Base-by-base conservation (phyloP, 352 stramenopile genomes). In the Phytophthora idaei region DNA sequence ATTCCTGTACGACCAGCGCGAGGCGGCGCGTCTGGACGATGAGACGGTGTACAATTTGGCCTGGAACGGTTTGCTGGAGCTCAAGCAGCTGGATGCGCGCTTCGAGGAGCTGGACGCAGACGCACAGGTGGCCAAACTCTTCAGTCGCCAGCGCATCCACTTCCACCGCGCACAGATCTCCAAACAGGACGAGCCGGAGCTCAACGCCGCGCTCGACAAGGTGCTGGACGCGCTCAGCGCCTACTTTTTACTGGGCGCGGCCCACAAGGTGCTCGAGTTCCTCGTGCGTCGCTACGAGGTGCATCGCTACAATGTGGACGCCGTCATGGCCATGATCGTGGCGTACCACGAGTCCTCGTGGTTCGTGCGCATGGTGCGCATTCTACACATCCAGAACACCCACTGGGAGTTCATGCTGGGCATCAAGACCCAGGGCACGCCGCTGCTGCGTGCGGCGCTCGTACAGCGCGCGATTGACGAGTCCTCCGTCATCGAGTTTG, bases 231-330 rank as follows among this genome's bases (percentile, higher is more conserved):
- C 85, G n/a, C 74, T 97, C 31, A 97, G 87, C 54, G 73, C 74
- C 5, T 95, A 93, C 59, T 95, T 95, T 61, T 56, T 97, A 36
- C 71, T 95, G 11, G 68, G 74, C 10, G 83, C 89, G 5, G 69
- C 86, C 4, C 90, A 97, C 69, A 95, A 97, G 66, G 86, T 96
- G 51, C 75, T 97, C 66, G 90, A 97, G 72, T 97, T 94, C 57
- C 77, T 97, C 61, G 84, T 97, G 55, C 86, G 90, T 11, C 83
- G 85, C n/a, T 97, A 94, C 55, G 85, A 96, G 55, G 69, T 97
- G 28, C 90, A 97, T 63, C 85, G 81, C 5, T 90, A 84, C 66
- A 96, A 97, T 49, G 85, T 97, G 41, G 85, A 97, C 69, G 76
- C 77, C 28, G 76, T 96, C 51, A 92, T 97, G 80, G 85, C 74